These are phyloP conservation scores for Persicaria tinctoria DNA, from an alignment of 148 eudicot genomes.

Conservation along the genomic window DNA sequence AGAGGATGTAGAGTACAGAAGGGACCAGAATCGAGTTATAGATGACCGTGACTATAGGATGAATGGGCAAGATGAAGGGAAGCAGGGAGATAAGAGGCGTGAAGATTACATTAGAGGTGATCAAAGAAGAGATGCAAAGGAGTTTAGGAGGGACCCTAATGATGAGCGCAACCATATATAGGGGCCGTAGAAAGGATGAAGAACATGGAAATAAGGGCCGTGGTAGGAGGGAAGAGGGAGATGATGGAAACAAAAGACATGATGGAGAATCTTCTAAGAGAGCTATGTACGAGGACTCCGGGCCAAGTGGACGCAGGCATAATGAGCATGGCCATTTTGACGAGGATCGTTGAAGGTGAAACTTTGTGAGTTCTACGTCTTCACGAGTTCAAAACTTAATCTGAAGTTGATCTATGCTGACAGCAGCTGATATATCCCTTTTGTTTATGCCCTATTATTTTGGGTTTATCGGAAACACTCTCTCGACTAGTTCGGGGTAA, in stretches of 20 bases:
- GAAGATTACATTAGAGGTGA: constrained; percentile 11
- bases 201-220: constrained; percentile 15
- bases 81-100: constrained; percentile 13
- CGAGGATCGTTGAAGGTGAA: constrained; percentile 24
- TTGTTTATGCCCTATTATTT: too few relatives aligned
- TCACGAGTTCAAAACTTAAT: too few relatives aligned
- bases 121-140: constrained; percentile 12
- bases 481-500: too few relatives aligned
- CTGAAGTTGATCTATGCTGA: too few relatives aligned
- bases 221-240: constrained; percentile 24
- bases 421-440: too few relatives aligned
- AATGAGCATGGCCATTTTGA: constrained; percentile 30
- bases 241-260: constrained; percentile 20
- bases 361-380: not conserved
- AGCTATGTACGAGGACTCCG: constrained; percentile 44
- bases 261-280: constrained; percentile 43
- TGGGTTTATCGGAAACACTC: too few relatives aligned
- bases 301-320: constrained; percentile 23
- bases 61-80: constrained; percentile 9
- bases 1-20: constrained; percentile 10
- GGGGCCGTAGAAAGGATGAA: constrained; percentile 17
- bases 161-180: constrained; percentile 9
- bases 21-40: constrained; percentile 16
- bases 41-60: constrained; percentile 21
- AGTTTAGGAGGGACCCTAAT: constrained; percentile 17